Conservation (phyloP, 805 yeast species). For the Vanderwaltozyma tropicalis region DNA sequence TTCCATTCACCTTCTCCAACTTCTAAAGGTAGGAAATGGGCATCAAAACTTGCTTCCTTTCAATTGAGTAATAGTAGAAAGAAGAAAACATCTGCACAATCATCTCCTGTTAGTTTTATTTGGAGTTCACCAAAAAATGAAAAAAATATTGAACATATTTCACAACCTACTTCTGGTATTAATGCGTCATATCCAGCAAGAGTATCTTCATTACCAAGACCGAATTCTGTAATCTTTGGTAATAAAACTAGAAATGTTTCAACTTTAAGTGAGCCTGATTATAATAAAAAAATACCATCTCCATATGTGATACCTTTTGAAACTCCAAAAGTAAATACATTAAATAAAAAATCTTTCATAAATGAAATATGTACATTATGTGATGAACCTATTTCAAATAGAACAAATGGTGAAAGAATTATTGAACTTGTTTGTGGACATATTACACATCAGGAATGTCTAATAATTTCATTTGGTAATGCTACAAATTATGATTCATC, state of each 20-base stretch:
- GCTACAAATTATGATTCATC: slow-evolving; percentile 2
- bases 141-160: background rate
- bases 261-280: background rate
- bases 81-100: slow-evolving; percentile 7
- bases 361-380: slow-evolving; percentile 34
- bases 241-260: background rate
- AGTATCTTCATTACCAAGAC: slow-evolving; percentile 23
- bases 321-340: slow-evolving; percentile 4
- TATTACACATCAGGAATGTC: slow-evolving; percentile 48
- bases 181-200: slow-evolving; percentile 11
- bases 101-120: slow-evolving; percentile 5
- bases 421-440: slow-evolving; percentile 46
- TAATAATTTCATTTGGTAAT: slow-evolving; percentile 31
- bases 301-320: slow-evolving; percentile 12
- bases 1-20: slow-evolving; percentile 11
- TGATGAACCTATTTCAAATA: slow-evolving; percentile 38
- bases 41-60: slow-evolving; percentile 14
- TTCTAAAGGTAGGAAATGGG: slow-evolving; percentile 18
- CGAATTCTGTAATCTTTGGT: slow-evolving; percentile 6
- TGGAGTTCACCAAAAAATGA: too few relatives aligned
- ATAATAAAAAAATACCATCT: slow-evolving; percentile 1
- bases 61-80: slow-evolving; percentile 9
- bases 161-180: background rate
- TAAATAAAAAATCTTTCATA: slow-evolving; percentile 19
- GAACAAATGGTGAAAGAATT: slow-evolving; percentile 35